A percentile compares a stretch with the other conserved stretches of the same genome.
These are phyloP conservation scores for Cutaneotrichosporon cavernicola DNA, from an alignment of 1,284 basidiomycete species.

Conservation along the genomic window DNA sequence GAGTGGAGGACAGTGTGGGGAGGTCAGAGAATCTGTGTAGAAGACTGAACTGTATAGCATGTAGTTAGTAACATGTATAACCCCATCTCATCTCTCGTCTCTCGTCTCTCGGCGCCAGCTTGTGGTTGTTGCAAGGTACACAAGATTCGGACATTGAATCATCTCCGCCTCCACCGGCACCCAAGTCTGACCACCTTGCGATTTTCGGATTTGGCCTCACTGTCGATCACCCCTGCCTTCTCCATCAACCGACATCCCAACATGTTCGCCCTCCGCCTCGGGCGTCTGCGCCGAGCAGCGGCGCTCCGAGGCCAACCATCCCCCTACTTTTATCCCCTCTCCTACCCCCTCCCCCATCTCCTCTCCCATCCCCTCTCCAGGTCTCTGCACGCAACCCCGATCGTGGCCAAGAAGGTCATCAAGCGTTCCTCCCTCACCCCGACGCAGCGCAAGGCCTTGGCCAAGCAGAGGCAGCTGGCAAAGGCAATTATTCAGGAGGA, in stretches of 20 bases:
- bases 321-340: neutral
- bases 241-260: neutral
- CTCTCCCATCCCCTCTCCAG: neutral
- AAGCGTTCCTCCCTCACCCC: slow-evolving; percentile 1
- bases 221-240: neutral
- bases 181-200: neutral
- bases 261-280: slow-evolving; percentile 13
- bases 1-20: neutral
- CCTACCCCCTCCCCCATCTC: neutral
- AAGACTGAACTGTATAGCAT: neutral
- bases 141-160: neutral
- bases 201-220: neutral
- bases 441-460: slow-evolving; percentile 5
- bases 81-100: neutral
- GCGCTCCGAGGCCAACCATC: neutral
- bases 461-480: slow-evolving; percentile 6
- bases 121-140: too few species aligned
- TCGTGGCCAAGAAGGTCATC: neutral
- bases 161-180: neutral
- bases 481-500: neutral
- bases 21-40: neutral
- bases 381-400: neutral
- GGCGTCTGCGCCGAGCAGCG: slow-evolving; percentile 1
- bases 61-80: neutral
- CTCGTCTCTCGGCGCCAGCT: neutral